Evolutionary conservation across 2,329 filamentous ascomycete species (phyloP).

Genomic region (Aspergillus intermedius): DNA sequence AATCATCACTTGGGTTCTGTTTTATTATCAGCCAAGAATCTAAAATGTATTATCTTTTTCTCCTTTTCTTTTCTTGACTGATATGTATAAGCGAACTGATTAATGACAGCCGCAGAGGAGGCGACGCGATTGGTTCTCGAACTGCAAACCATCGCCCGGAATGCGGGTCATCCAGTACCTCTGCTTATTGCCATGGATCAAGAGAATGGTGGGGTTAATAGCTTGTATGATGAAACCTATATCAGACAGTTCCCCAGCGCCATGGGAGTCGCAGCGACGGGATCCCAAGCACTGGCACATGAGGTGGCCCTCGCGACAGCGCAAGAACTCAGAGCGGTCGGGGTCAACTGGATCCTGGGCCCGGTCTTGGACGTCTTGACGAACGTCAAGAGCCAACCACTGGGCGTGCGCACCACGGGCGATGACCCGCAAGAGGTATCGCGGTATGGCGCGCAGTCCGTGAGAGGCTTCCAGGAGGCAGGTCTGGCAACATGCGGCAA

Average conservation of each 20-base stretch:
- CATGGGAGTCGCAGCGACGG: conserved; percentile 93
- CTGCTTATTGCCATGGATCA: conserved; percentile 89
- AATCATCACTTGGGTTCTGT: conserved; percentile 79
- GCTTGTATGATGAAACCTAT: conserved; percentile 89
- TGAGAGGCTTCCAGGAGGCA: conserved; percentile 88
- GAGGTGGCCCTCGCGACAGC: conserved; percentile 89
- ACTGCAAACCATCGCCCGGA: conserved; percentile 82
- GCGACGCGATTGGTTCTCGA: conserved; percentile 83
- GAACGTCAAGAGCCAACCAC: conserved; percentile 81
- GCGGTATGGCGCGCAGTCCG: conserved; percentile 80
- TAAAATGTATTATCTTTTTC: conserved; percentile 53
- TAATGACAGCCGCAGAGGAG: conserved; percentile 70
- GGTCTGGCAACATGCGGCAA: conserved; percentile 87
- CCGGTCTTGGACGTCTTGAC: conserved; percentile 91
- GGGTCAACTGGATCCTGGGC: conserved; percentile 91
- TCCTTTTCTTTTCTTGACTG: conserved; percentile 1
- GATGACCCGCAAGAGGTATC: conserved; percentile 95
- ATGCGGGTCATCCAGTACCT: conserved; percentile 83
- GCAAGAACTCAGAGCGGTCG: conserved; percentile 83
- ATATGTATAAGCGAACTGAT: conserved; percentile 22
- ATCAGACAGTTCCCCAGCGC: conserved; percentile 95
- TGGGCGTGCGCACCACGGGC: conserved; percentile 82
- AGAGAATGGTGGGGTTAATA: conserved; percentile 97
- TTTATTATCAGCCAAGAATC: conserved; percentile 58
- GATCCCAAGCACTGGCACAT: conserved; percentile 76